Base-by-base conservation (phyloP, 352 stramenopile species). In the Phytophthora ramorum region DNA sequence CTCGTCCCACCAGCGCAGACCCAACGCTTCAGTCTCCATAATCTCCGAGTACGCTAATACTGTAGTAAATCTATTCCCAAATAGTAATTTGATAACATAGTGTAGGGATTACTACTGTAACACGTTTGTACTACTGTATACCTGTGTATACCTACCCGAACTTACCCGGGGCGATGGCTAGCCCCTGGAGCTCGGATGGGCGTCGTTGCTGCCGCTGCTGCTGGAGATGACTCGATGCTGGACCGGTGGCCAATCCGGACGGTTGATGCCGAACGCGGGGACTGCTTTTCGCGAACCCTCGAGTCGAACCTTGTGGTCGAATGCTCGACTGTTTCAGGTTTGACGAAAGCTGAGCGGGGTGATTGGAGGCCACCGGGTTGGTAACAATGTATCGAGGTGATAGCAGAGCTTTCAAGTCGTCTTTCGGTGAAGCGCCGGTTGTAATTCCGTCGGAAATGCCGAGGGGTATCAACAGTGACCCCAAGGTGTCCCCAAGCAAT, bases 1-100 rank as follows among this genome's bases (percentile, higher is more conserved):
- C n/a, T 73, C 35, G 40, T 77, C 71, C 76, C 76, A 85, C 76
- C 76, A 85, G 22, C 54, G 54, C 44, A 69, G 51, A 7, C 50
- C 71, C 16, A 32, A 60, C 45, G 12, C 35, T n/a, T 68, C 69
- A 22, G 24, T 54, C 10, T 69, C 65, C 63, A 70, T 70, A 30
- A 3, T 54, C 1, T 10, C 17, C 9, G 28, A 55, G 20, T 55
- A 3, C 1, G 22, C 22, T 24, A 24, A 24, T 24, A 24, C 22
- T 3, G 22, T 24, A 24, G 22, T 24, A n/a, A n/a, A n/a, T n/a
- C n/a, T n/a, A n/a, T n/a, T n/a, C n/a, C n/a, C n/a, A n/a, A n/a
- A 58, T 46, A 58, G 22, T 14, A 62, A 47, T 35, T 38, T 12
- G 26, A 20, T 32, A 46, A 26, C 37, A 1, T 17, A 34, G 3